Evolutionary conservation across 371 early-diverging fungal genomes (phyloP).

Genomic region (Amoeboaphelidium protococcarum): DNA sequence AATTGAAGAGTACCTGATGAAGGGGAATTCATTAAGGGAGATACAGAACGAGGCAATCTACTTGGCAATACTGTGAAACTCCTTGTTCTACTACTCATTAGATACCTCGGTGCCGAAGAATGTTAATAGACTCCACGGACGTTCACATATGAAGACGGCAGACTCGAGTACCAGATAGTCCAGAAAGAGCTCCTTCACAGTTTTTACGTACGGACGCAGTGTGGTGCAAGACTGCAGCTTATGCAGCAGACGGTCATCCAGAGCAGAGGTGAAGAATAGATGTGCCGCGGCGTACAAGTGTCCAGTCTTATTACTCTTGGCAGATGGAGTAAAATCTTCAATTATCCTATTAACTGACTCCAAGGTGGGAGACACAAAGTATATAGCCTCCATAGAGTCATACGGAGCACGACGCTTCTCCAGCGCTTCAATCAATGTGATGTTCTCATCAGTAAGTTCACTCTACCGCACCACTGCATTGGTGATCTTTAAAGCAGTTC

Average conservation of each 20-base stretch:
- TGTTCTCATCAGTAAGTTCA: slow-evolving; percentile 77
- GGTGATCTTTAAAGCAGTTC: slow-evolving; percentile 47
- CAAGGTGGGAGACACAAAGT: slow-evolving; percentile 55
- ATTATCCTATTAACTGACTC: slow-evolving; percentile 45
- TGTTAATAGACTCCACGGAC: slow-evolving; percentile 30
- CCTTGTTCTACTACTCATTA: slow-evolving; percentile 20
- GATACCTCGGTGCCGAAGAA: slow-evolving; percentile 18
- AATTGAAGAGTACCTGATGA: slow-evolving; percentile 30
- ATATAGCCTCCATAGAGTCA: slow-evolving; percentile 64
- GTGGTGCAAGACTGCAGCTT: slow-evolving; percentile 25
- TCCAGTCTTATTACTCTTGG: background rate
- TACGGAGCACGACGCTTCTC: slow-evolving; percentile 52
- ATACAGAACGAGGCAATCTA: slow-evolving; percentile 20
- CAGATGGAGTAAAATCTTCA: slow-evolving; percentile 32
- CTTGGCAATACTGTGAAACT: background rate
- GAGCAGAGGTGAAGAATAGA: slow-evolving; percentile 38
- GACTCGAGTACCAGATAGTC: slow-evolving; percentile 41
- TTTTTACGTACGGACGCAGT: slow-evolving; percentile 26
- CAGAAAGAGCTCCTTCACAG: slow-evolving; percentile 45
- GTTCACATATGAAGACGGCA: slow-evolving; percentile 44
- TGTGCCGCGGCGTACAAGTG: slow-evolving; percentile 45
- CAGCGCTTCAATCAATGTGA: slow-evolving; percentile 45
- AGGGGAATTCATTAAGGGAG: slow-evolving; percentile 51
- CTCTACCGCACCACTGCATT: slow-evolving; percentile 66
- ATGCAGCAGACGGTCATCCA: slow-evolving; percentile 27